A percentile compares a stretch with the other conserved stretches of the same genome.
phyloP scores from a whole-genome alignment of 768 basidiomycete genomes.

The Lentinula aciculospora region DNA sequence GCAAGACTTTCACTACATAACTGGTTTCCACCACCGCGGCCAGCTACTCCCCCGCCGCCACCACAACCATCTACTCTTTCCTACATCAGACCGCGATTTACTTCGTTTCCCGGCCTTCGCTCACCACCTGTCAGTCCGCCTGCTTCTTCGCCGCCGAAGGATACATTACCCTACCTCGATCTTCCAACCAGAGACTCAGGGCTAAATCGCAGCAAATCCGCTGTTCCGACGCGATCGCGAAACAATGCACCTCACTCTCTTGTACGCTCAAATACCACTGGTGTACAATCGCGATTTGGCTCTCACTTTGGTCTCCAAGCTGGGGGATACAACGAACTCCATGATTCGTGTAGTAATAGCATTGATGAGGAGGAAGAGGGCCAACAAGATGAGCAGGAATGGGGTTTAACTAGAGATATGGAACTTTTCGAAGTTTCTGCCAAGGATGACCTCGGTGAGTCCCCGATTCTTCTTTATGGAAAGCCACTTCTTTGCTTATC shows the following conservation, averaged over 20 bases:
- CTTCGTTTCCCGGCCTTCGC: constrained; percentile 61
- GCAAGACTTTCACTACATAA: constrained; percentile 79
- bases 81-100: constrained; percentile 75
- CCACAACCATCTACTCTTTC: constrained; percentile 60
- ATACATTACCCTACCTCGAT: constrained; percentile 60
- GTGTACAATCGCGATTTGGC: constrained; percentile 47
- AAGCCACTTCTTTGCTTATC: background rate
- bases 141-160: constrained; percentile 40
- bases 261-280: constrained; percentile 39
- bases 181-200: constrained; percentile 49
- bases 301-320: constrained; percentile 47
- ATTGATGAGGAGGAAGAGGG: constrained; percentile 64
- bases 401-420: constrained; percentile 80
- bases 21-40: constrained; percentile 82
- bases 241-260: constrained; percentile 38
- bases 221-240: constrained; percentile 37
- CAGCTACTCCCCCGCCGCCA: constrained; percentile 60
- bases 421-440: constrained; percentile 89
- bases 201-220: constrained; percentile 47
- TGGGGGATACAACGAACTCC: constrained; percentile 51
- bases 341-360: constrained; percentile 62
- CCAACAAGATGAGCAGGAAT: constrained; percentile 51
- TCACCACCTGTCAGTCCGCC: constrained; percentile 52
- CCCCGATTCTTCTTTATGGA: background rate
- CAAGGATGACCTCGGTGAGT: constrained; percentile 78